These are phyloP conservation scores for Mycena rebaudengoi DNA, from an alignment of 768 basidiomycete genomes.

Conservation along the genomic window DNA sequence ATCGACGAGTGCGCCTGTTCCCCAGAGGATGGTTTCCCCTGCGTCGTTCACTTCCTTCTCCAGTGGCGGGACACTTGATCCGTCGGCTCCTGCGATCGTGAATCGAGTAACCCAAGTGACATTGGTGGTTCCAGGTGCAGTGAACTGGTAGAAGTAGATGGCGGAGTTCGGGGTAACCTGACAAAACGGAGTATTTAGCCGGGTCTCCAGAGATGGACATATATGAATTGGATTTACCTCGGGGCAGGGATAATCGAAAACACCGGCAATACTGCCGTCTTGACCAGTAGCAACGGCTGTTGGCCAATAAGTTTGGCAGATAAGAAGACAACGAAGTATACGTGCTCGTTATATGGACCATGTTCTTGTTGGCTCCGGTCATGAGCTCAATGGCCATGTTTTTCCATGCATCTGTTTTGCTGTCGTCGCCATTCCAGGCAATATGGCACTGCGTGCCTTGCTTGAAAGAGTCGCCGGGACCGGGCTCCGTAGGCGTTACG, in stretches of 20 bases:
- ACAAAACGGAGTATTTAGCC: not conserved
- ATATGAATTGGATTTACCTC: slow-evolving; percentile 54
- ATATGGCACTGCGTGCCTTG: slow-evolving; percentile 64
- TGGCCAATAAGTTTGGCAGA: not conserved
- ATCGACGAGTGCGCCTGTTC: slow-evolving; percentile 64
- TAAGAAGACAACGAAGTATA: not conserved
- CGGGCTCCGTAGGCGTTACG: slow-evolving; percentile 65
- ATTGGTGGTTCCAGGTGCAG: slow-evolving; percentile 46
- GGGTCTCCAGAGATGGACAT: not conserved
- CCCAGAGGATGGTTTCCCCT: slow-evolving; percentile 68
- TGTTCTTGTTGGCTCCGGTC: slow-evolving; percentile 77
- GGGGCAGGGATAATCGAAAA: slow-evolving; percentile 71
- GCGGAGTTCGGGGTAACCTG: slow-evolving; percentile 70
- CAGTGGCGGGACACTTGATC: slow-evolving; percentile 55
- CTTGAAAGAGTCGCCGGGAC: slow-evolving; percentile 65
- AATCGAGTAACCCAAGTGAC: slow-evolving; percentile 81
- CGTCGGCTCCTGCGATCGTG: slow-evolving; percentile 65
- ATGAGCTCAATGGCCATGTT: slow-evolving; percentile 80
- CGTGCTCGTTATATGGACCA: slow-evolving; percentile 75
- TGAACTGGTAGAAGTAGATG: slow-evolving; percentile 87
- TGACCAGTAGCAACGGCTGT: slow-evolving; percentile 68
- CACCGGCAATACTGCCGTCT: slow-evolving; percentile 68
- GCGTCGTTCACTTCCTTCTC: slow-evolving; percentile 64
- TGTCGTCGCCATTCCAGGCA: slow-evolving; percentile 64
- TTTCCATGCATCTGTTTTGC: slow-evolving; percentile 65